phyloP scores from a whole-genome alignment of 768 basidiomycete species.

The Serendipita sp. region DNA sequence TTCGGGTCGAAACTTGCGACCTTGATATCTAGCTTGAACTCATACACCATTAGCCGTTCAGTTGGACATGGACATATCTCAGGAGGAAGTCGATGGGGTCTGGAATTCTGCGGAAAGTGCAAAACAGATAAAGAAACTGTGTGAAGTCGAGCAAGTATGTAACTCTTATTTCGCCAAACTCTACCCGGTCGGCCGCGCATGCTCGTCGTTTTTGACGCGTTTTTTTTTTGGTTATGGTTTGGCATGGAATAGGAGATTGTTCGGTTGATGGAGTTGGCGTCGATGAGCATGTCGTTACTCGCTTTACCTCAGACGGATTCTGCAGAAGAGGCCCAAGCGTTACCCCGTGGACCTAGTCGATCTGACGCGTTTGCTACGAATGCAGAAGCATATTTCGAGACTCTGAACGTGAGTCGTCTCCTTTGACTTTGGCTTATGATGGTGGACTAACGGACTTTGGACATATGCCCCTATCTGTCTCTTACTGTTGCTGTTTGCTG shows the following conservation, averaged over 20 bases:
- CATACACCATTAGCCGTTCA: no score
- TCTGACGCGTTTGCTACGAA: slow-evolving; percentile 1
- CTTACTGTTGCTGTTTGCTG: no score
- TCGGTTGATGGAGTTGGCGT: slow-evolving; percentile 4
- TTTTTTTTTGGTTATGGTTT: not conserved
- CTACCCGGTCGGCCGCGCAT: no score
- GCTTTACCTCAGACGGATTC: slow-evolving; percentile 5
- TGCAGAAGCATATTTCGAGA: not conserved
- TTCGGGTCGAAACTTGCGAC: no score
- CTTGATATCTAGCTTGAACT: no score
- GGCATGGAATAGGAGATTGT: not conserved
- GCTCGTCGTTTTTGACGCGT: not conserved
- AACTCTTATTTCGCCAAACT: not conserved
- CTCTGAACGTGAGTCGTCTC: not conserved
- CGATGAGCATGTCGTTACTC: slow-evolving; percentile 1
- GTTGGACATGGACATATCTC: no score
- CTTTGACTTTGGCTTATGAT: not conserved
- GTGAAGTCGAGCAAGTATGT: slow-evolving; percentile 1
- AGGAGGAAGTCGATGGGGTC: not conserved
- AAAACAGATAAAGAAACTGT: not conserved
- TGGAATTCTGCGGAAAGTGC: not conserved
- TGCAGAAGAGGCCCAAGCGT: not conserved
- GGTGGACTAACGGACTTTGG: not conserved
- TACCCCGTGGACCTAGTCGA: not conserved
- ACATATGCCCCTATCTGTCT: no score